Evolutionary conservation across 805 yeast genomes (phyloP).

Genomic region (Diddensiella caesifluorescens): DNA sequence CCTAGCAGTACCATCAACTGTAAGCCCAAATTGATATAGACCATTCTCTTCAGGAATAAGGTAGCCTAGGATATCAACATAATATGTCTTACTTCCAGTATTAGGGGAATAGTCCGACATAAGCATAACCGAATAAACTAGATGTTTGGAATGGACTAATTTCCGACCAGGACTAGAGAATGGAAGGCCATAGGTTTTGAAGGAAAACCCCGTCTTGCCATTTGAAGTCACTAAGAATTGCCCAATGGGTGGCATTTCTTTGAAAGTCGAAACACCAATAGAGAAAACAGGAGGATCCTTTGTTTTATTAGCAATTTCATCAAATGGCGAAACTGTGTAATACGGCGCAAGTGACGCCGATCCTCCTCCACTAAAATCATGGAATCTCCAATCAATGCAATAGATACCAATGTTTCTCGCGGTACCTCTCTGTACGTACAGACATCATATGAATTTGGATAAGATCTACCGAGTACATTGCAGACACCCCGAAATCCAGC

Average conservation of each 20-base stretch:
- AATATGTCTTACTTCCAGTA: slow-evolving; percentile 28
- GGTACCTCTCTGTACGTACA: no score
- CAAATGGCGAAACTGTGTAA: slow-evolving; percentile 35
- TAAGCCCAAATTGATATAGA: slow-evolving; percentile 46
- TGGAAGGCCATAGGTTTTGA: slow-evolving; percentile 9
- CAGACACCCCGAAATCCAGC: no score
- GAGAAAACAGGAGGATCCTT: slow-evolving; percentile 7
- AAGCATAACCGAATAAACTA: slow-evolving; percentile 6
- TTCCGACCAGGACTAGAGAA: slow-evolving; percentile 2
- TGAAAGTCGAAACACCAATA: slow-evolving; percentile 35
- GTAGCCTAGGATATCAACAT: slow-evolving; percentile 40
- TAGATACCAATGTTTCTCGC: no score
- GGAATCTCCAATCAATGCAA: slow-evolving; percentile 21
- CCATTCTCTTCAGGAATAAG: slow-evolving; percentile 45
- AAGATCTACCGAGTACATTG: no score
- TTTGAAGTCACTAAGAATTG: slow-evolving; percentile 11
- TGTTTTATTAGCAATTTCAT: slow-evolving; percentile 10
- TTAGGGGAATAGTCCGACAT: slow-evolving; percentile 13
- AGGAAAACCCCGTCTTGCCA: slow-evolving; percentile 17
- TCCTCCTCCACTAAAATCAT: slow-evolving; percentile 57
- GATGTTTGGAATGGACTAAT: slow-evolving; percentile 5
- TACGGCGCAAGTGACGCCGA: slow-evolving; percentile 50
- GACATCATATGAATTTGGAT: no score
- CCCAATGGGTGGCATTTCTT: slow-evolving; percentile 34
- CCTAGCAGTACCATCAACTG: slow-evolving; percentile 52